Evolutionary conservation across 108 stramenopile species (phyloP).

Genomic region (Cylindrotheca fusiformis): DNA sequence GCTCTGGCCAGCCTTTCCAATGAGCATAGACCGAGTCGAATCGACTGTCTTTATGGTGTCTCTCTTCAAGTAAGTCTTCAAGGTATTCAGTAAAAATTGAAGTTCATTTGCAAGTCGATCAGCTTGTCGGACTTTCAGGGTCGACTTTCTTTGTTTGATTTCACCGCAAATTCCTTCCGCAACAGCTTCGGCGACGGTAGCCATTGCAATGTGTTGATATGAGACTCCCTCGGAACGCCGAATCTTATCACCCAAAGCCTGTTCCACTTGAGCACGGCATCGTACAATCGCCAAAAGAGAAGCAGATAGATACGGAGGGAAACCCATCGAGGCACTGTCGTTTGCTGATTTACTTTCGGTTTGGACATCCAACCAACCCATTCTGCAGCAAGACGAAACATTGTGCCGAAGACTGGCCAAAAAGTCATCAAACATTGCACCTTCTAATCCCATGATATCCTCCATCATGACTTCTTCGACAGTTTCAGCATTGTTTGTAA

Average conservation of each 20-base stretch:
- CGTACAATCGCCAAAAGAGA: constrained; percentile 81
- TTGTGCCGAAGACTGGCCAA: constrained; percentile 67
- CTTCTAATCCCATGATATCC: constrained; percentile 68
- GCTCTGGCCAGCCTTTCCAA: constrained; percentile 58
- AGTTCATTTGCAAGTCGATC: constrained; percentile 76
- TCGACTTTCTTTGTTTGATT: constrained; percentile 53
- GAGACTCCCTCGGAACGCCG: constrained; percentile 63
- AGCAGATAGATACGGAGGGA: constrained; percentile 81
- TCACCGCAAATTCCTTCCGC: constrained; percentile 81
- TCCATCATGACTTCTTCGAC: constrained; percentile 75
- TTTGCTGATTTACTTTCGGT: constrained; percentile 18
- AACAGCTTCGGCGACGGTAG: constrained; percentile 80
- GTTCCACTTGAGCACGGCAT: constrained; percentile 86
- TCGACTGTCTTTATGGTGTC: constrained; percentile 50
- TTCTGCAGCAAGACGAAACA: constrained; percentile 57
- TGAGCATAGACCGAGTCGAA: constrained; percentile 60
- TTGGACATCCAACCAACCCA: constrained; percentile 65
- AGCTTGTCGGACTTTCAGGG: constrained; percentile 64
- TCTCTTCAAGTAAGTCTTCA: constrained; percentile 66
- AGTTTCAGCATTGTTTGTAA: constrained; percentile 47
- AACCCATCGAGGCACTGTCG: constrained; percentile 31
- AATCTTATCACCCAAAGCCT: constrained; percentile 66
- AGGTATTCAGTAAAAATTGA: constrained; percentile 71
- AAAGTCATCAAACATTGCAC: constrained; percentile 82
- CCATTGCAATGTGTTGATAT: constrained; percentile 77